These are phyloP conservation scores for Nakaseomyces sp. DNA, from an alignment of 1,139 yeast species.

Conservation along the genomic window DNA sequence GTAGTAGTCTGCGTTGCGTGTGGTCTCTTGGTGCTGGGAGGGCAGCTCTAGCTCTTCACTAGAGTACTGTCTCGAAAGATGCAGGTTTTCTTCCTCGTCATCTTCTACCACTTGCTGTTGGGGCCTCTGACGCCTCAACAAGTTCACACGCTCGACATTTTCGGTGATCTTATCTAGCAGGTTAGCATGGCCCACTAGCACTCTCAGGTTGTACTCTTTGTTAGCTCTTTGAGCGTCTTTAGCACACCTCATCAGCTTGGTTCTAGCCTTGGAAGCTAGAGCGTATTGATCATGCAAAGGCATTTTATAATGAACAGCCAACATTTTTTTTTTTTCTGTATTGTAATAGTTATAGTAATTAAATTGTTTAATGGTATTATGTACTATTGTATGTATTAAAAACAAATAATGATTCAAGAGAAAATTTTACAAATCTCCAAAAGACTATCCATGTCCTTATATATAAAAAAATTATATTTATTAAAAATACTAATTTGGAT, in stretches of 20 bases:
- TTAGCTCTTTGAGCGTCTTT: constrained; percentile 10
- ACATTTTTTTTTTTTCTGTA: background rate
- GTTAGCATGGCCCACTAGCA: constrained; percentile 28
- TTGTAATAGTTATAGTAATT: too few relatives aligned
- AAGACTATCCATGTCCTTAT: too few relatives aligned
- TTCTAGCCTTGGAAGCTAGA: constrained; percentile 19
- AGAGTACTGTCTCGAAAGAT: constrained; percentile 5
- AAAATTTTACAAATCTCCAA: too few relatives aligned
- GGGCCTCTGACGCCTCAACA: background rate
- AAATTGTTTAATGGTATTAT: too few relatives aligned
- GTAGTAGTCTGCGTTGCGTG: constrained; percentile 1
- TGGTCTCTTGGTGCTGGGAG: background rate
- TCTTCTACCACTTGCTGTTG: constrained; percentile 8
- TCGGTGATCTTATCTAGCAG: constrained; percentile 22
- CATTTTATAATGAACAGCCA: background rate
- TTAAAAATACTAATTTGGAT: too few relatives aligned
- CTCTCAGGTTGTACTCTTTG: constrained; percentile 21
- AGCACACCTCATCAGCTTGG: constrained; percentile 19
- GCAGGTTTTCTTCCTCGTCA: constrained; percentile 10
- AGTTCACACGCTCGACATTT: constrained; percentile 10
- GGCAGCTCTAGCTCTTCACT: background rate
- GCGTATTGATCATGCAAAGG: constrained; percentile 16
- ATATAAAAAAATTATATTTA: too few relatives aligned
- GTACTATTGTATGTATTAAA: too few relatives aligned
- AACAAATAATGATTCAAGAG: too few relatives aligned